phyloP scores from a whole-genome alignment of 2,329 filamentous ascomycete species.

The Phoma sp. region DNA sequence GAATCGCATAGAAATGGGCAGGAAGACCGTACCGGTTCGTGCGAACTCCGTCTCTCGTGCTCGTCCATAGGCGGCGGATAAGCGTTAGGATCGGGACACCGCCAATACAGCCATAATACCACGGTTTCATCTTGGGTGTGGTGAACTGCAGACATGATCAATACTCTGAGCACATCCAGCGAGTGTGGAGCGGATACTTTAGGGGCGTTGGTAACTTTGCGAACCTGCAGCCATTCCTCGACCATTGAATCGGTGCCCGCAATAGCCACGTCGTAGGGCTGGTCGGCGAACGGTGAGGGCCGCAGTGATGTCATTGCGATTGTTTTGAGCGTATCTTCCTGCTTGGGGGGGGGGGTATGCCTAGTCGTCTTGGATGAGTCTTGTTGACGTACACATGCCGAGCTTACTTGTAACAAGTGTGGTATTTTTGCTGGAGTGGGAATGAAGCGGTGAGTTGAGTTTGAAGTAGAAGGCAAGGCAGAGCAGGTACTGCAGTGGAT shows the following conservation, averaged over 20 bases:
- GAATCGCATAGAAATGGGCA: neutral
- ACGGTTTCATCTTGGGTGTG: neutral
- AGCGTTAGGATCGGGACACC: constrained; percentile 7
- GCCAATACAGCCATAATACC: constrained; percentile 8
- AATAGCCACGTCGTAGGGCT: constrained; percentile 1
- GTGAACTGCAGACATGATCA: neutral
- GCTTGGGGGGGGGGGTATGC: neutral
- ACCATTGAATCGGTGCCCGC: constrained; percentile 3
- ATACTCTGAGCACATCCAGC: neutral
- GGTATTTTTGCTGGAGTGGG: neutral
- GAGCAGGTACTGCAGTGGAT: neutral
- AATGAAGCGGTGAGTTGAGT: neutral
- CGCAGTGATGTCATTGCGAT: neutral
- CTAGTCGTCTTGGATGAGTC: neutral
- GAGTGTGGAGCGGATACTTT: neutral
- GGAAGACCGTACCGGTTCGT: constrained; percentile 14
- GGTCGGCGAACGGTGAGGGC: constrained; percentile 4
- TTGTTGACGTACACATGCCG: neutral
- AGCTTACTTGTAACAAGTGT: neutral
- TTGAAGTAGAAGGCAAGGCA: neutral
- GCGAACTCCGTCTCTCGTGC: constrained; percentile 8
- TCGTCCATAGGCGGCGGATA: neutral
- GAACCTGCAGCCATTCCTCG: constrained; percentile 9
- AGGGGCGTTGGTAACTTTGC: neutral
- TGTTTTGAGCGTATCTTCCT: neutral